phyloP scores from a whole-genome alignment of 495 filamentous ascomycete species.

The Lepidopterella palustris region DNA sequence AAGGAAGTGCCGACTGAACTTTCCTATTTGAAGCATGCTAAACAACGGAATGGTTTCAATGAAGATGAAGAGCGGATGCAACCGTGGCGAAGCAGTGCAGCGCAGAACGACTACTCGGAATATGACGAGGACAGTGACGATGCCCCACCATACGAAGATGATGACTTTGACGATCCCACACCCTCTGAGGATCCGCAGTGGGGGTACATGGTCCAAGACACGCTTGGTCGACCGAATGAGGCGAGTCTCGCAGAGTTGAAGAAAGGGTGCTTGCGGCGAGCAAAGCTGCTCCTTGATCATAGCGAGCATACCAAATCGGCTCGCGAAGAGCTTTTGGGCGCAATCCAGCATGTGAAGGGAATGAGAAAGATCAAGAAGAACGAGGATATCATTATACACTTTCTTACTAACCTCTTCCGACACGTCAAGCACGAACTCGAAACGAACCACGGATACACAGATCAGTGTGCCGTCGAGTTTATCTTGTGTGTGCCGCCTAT shows the following conservation, averaged over 20 bases:
- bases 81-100: not conserved
- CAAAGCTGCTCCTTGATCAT: slow-evolving; percentile 1
- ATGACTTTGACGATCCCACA: not conserved
- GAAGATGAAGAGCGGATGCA: not conserved
- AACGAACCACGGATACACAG: slow-evolving; percentile 5
- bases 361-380: slow-evolving; percentile 17
- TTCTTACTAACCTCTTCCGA: slow-evolving; percentile 18
- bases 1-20: slow-evolving; percentile 3
- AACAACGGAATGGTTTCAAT: slow-evolving; percentile 1
- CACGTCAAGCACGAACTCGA: slow-evolving; percentile 26
- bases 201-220: slow-evolving; percentile 2
- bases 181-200: not conserved
- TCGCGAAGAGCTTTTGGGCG: not conserved
- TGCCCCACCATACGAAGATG: slow-evolving; percentile 1
- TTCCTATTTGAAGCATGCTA: not conserved
- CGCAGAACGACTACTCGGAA: not conserved
- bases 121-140: not conserved
- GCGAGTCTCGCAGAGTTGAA: not conserved
- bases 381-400: slow-evolving; percentile 29
- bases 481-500: slow-evolving; percentile 34
- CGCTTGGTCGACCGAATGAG: not conserved
- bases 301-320: not conserved
- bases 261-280: not conserved
- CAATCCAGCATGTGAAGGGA: slow-evolving; percentile 1
- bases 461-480: slow-evolving; percentile 18